These are phyloP conservation scores for Cytospora paraplurivora DNA, from an alignment of 2,329 filamentous ascomycete genomes.

Conservation along the genomic window DNA sequence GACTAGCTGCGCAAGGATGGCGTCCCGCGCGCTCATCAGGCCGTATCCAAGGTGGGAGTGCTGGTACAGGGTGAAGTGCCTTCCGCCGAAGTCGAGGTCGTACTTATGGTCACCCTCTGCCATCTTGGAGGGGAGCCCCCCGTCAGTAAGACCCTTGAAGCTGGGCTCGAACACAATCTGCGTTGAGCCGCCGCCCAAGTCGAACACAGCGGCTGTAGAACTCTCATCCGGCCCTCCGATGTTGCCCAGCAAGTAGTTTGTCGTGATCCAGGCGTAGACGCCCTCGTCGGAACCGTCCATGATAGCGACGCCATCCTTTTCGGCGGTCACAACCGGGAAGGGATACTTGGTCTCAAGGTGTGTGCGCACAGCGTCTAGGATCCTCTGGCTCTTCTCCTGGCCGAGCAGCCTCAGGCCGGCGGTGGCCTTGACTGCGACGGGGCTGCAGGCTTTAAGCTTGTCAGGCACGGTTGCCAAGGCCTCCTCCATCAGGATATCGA, in stretches of 20 bases:
- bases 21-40: conserved; percentile 89
- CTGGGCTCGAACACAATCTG: conserved; percentile 98
- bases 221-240: conserved; percentile 90
- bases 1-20: conserved; percentile 77
- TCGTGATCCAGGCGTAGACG: conserved; percentile 98
- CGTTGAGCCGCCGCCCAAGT: conserved; percentile 94
- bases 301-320: conserved; percentile 86
- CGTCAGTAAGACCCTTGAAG: conserved; percentile 71
- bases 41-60: conserved; percentile 98
- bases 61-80: conserved; percentile 91
- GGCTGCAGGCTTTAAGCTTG: conserved; percentile 86
- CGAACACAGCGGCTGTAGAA: conserved; percentile 91
- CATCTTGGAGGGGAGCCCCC: conserved; percentile 84
- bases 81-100: conserved; percentile 83
- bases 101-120: conserved; percentile 96
- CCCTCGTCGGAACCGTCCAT: conserved; percentile 98
- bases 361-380: conserved; percentile 79
- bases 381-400: conserved; percentile 75
- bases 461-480: conserved; percentile 85
- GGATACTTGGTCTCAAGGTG: conserved; percentile 88
- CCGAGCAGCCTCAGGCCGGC: conserved; percentile 90
- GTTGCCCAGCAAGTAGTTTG: conserved; percentile 97
- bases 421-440: conserved; percentile 96
- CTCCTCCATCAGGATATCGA: conserved; percentile 84
- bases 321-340: conserved; percentile 87